Conservation (phyloP, 495 filamentous ascomycete species). For the Penicillium riverlandense region DNA sequence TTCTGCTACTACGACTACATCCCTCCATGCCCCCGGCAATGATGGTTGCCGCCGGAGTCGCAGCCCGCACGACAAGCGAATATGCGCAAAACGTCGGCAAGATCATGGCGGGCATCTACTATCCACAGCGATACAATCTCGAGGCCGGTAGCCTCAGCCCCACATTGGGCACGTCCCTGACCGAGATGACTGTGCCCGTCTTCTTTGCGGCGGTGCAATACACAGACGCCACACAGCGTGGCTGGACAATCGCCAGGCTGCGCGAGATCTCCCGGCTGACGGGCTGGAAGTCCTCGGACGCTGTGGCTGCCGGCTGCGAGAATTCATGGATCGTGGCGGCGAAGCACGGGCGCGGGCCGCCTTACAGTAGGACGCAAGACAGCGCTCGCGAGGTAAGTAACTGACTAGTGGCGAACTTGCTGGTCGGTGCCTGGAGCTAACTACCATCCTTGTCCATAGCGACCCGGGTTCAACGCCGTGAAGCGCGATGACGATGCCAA, state of each 20-base stretch:
- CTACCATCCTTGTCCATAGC: background rate
- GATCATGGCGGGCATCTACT: conserved; percentile 69
- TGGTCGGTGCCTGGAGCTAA: background rate
- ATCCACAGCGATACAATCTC: conserved; percentile 52
- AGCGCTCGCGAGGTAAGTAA: conserved; percentile 13
- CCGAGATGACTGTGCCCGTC: conserved; percentile 68
- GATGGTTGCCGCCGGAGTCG: conserved; percentile 72
- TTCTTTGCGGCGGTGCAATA: conserved; percentile 88
- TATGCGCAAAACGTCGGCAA: conserved; percentile 72
- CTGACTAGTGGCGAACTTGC: background rate
- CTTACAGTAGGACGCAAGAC: conserved; percentile 49
- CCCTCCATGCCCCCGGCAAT: conserved; percentile 89
- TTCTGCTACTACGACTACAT: conserved; percentile 70
- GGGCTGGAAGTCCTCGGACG: conserved; percentile 75
- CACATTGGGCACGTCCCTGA: conserved; percentile 70
- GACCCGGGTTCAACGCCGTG: conserved; percentile 6
- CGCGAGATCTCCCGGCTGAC: conserved; percentile 71
- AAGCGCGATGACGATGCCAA: conserved; percentile 19
- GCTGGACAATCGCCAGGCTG: conserved; percentile 67
- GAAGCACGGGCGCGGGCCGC: conserved; percentile 64
- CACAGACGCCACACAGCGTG: conserved; percentile 59
- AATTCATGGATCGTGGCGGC: conserved; percentile 69
- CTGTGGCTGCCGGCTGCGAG: conserved; percentile 80
- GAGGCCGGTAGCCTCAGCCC: conserved; percentile 60
- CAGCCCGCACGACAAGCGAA: conserved; percentile 57